These are phyloP conservation scores for Proteromonas lacertae DNA, from an alignment of 352 stramenopile genomes.

Conservation along the genomic window DNA sequence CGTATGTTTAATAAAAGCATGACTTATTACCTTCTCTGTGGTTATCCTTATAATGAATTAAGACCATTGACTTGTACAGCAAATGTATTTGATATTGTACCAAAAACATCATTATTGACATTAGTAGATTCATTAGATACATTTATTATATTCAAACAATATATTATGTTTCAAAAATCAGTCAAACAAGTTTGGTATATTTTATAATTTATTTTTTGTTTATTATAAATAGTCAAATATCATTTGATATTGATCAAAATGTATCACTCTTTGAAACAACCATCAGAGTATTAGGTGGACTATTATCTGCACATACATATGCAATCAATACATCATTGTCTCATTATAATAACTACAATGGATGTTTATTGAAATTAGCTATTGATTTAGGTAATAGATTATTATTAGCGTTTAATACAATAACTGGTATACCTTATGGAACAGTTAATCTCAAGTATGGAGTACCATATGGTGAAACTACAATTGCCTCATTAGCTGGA, in stretches of 20 bases:
- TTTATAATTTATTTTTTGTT: too few relatives aligned
- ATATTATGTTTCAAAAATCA: too few relatives aligned
- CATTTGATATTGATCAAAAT: slow-evolving; percentile 40
- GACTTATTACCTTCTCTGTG: too few relatives aligned
- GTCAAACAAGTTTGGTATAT: too few relatives aligned
- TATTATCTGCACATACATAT: slow-evolving; percentile 50
- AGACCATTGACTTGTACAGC: too few relatives aligned
- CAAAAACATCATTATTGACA: too few relatives aligned
- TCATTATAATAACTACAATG: slow-evolving; percentile 25
- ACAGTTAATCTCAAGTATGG: slow-evolving; percentile 65
- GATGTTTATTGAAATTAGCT: slow-evolving; percentile 57
- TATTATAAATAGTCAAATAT: too few relatives aligned
- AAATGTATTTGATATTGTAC: too few relatives aligned
- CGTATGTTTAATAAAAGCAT: too few relatives aligned
- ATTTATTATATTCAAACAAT: too few relatives aligned
- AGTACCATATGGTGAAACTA: slow-evolving; percentile 56
- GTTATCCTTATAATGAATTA: too few relatives aligned
- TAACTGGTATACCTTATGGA: slow-evolving; percentile 66
- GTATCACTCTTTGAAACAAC: slow-evolving; percentile 63
- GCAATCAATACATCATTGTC: slow-evolving; percentile 13
- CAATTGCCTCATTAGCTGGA: slow-evolving; percentile 66
- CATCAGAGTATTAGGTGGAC: slow-evolving; percentile 49
- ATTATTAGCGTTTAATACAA: slow-evolving; percentile 74
- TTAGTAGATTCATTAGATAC: too few relatives aligned
- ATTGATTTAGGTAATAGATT: slow-evolving; percentile 66